Evolutionary conservation across 768 basidiomycete species (phyloP).

Genomic region (Cystobasidium tubakii): DNA sequence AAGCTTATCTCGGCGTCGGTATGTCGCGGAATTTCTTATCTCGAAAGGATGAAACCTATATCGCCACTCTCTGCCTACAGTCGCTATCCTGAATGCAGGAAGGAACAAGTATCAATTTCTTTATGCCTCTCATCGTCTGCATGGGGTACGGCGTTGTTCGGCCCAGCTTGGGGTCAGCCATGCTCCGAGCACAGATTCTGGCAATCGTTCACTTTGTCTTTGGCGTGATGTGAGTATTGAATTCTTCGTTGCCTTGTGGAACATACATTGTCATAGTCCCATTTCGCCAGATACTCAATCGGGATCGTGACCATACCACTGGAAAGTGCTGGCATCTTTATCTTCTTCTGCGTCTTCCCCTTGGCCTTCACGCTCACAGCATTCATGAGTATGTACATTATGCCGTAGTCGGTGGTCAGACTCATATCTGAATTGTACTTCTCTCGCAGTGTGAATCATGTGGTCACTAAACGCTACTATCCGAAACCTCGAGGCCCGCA

Average conservation of each 20-base stretch:
- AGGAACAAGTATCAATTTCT: conserved; percentile 79
- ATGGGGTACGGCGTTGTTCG: conserved; percentile 87
- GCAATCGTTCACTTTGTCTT: conserved; percentile 84
- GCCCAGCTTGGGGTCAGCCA: conserved; percentile 74
- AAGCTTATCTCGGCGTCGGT: no score
- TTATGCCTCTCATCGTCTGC: conserved; percentile 85
- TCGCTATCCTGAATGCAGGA: conserved; percentile 90
- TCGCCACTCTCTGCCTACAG: no score
- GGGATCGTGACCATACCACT: conserved; percentile 89
- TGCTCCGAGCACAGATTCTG: conserved; percentile 75
- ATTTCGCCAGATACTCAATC: conserved; percentile 81
- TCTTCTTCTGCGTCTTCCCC: conserved; percentile 81
- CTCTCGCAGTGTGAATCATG: conserved; percentile 31
- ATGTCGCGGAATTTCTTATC: no score
- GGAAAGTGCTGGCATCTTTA: conserved; percentile 77
- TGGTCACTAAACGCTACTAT: conserved; percentile 64
- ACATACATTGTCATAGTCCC: no score
- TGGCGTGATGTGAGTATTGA: conserved; percentile 64
- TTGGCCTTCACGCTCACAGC: conserved; percentile 87
- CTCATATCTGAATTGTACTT: no score
- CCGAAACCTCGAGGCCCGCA: conserved; percentile 73
- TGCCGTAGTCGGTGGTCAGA: no score
- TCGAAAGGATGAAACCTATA: no score
- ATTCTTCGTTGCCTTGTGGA: neutral
- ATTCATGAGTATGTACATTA: conserved; percentile 68